phyloP scores from a whole-genome alignment of 805 yeast species.

The Suhomyces prunicola region DNA sequence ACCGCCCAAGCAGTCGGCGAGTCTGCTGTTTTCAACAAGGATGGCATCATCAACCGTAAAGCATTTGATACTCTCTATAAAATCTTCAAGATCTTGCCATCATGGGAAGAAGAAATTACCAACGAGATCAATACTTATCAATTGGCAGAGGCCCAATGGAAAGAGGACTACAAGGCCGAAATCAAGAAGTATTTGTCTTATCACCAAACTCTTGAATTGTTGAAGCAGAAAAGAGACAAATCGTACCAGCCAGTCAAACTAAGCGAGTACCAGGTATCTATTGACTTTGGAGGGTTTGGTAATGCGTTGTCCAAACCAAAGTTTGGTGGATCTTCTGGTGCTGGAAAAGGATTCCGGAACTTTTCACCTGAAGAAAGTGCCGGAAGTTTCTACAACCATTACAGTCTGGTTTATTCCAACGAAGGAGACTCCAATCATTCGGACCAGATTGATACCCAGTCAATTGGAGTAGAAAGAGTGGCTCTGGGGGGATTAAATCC shows the following conservation, averaged over 20 bases:
- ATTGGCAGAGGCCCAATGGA: slow-evolving; percentile 32
- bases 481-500: neutral
- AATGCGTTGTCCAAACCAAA: slow-evolving; percentile 24
- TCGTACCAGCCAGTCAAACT: slow-evolving; percentile 29
- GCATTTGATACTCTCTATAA: slow-evolving; percentile 25
- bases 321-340: neutral
- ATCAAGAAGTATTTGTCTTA: slow-evolving; percentile 27
- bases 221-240: slow-evolving; percentile 21
- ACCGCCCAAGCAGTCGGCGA: neutral
- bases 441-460: slow-evolving; percentile 9
- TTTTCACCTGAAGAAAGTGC: slow-evolving; percentile 12
- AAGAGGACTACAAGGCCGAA: slow-evolving; percentile 23
- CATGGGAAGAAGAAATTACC: slow-evolving; percentile 32
- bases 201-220: slow-evolving; percentile 27
- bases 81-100: slow-evolving; percentile 27
- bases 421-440: slow-evolving; percentile 4
- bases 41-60: slow-evolving; percentile 24
- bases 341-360: slow-evolving; percentile 5
- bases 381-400: slow-evolving; percentile 10
- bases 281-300: slow-evolving; percentile 37
- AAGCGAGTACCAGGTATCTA: slow-evolving; percentile 36
- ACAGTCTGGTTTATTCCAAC: slow-evolving; percentile 16
- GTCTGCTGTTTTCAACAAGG: slow-evolving; percentile 25
- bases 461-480: slow-evolving; percentile 6
- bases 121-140: slow-evolving; percentile 23